Conservation (phyloP, 108 stramenopile species). For the Nitzschia putrida region DNA sequence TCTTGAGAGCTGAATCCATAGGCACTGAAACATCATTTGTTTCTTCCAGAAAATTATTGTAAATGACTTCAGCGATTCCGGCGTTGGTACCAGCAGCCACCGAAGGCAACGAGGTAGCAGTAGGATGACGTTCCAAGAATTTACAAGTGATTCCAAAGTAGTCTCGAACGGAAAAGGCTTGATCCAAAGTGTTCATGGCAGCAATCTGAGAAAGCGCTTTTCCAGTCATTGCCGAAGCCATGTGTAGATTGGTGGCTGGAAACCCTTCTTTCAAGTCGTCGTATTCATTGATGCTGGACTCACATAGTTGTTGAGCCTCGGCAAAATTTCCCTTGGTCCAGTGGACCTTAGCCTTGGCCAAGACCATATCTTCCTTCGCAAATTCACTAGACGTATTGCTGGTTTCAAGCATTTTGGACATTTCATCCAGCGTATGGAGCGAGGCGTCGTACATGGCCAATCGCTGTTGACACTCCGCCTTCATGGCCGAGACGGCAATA, state of each 20-base stretch:
- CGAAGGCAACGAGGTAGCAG: conserved; percentile 18
- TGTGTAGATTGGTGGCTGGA: conserved; percentile 30
- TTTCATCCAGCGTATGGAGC: conserved; percentile 22
- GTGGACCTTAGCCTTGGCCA: conserved; percentile 43
- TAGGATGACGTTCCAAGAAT: conserved; percentile 39
- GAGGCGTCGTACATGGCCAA: conserved; percentile 30
- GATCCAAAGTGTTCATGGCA: conserved; percentile 36
- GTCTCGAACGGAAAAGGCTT: conserved; percentile 48
- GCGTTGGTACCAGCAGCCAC: conserved; percentile 31
- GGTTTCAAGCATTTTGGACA: conserved; percentile 7
- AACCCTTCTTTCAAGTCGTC: conserved; percentile 31
- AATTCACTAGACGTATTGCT: not conserved
- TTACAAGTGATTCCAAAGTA: conserved; percentile 36
- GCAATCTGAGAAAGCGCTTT: conserved; percentile 42
- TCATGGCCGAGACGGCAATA: conserved; percentile 40
- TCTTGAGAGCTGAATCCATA: conserved; percentile 38
- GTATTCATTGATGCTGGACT: conserved; percentile 27
- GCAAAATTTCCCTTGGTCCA: conserved; percentile 48
- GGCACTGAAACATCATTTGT: conserved; percentile 49
- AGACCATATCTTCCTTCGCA: conserved; percentile 17
- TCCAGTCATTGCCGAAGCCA: conserved; percentile 49
- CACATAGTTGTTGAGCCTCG: conserved; percentile 28
- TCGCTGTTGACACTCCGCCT: conserved; percentile 50
- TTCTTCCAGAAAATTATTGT: conserved; percentile 33
- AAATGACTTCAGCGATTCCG: conserved; percentile 41